Evolutionary conservation across 2,329 filamentous ascomycete genomes (phyloP), one percentile per base, ranked within the genome.

Genomic region (Orbilia quercus): DNA sequence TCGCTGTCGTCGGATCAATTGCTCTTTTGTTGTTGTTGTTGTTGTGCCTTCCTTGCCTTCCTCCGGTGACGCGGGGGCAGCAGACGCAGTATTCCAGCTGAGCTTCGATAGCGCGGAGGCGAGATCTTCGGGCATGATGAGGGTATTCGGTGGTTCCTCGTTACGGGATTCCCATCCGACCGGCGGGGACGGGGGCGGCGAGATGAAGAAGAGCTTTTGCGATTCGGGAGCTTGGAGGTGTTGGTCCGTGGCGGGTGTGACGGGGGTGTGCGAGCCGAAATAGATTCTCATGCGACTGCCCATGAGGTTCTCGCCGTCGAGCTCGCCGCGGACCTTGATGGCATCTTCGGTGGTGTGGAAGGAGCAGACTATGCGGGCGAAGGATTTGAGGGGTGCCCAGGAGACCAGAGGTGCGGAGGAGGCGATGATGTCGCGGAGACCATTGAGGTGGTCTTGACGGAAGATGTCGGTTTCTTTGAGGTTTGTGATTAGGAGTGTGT

Each of bases 401-500:
- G 89, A 88, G 82, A 91, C 89, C 75, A 94, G 87, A 55, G 87
- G 84, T 1, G 90, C 89, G n/a, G 88, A 87, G 54, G 85, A 81
- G 78, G 86, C 83, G 80, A 95, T 88, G 70, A 91, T 87, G 62
- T 88, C 85, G 79, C 88, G 89, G 78, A 94, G 90, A 73, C 86
- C 87, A 77, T 90, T 86, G 70, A 94, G 85, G 81, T 91, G 92
- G 75, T 89, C 85, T 16, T 90, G 84, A 69, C 86, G 84, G 84
- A 94, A 95, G 82, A 92, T 88, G 78, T 90, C 88, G 70, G 84
- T 82, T 76, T 91, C 87, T 79, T 88, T 83, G 72, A 95, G 87
- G 82, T 92, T 92, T 78, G 91, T 95, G 79, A 95, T 89, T 78
- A 95, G 87, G 65, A 95, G 88, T 0, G 91, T 95, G 83, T 95